These are phyloP conservation scores for Phytophthora uliginosa DNA, from an alignment of 352 stramenopile species.

Conservation along the genomic window DNA sequence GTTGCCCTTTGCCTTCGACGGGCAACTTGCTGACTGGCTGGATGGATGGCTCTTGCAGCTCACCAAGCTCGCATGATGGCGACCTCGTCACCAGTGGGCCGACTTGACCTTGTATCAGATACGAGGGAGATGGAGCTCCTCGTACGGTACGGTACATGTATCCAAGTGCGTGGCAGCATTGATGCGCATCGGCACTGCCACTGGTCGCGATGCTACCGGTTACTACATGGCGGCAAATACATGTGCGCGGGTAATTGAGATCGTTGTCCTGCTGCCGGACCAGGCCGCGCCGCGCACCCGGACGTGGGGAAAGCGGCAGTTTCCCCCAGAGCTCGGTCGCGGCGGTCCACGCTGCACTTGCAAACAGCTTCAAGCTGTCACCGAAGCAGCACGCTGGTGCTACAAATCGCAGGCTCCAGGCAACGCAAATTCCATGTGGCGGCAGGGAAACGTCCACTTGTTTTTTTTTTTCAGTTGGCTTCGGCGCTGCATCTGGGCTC, in stretches of 20 bases:
- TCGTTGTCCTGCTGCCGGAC: background rate
- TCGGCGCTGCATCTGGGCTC: background rate
- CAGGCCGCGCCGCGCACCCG: background rate
- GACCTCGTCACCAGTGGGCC: conserved; percentile 11
- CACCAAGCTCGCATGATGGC: conserved; percentile 12
- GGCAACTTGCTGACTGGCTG: background rate
- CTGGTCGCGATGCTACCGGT: no score
- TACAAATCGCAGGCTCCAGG: conserved; percentile 24
- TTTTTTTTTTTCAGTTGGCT: conserved; percentile 11
- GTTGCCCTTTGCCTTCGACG: no score
- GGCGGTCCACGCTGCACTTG: background rate
- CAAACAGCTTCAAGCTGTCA: conserved; percentile 9
- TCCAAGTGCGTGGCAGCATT: conserved; percentile 32
- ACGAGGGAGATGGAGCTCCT: conserved; percentile 7
- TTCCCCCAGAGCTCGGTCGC: conserved; percentile 3
- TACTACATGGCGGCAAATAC: no score
- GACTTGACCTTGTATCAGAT: conserved; percentile 29
- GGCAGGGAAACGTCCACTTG: conserved; percentile 16
- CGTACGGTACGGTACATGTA: conserved; percentile 15
- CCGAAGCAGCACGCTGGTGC: conserved; percentile 13
- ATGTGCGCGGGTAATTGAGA: background rate
- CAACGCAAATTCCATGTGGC: conserved; percentile 26
- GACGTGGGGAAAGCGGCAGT: conserved; percentile 15
- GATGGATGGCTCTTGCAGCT: background rate
- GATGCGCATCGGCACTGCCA: background rate